Evolutionary conservation across 306 rosid genomes (phyloP).

Genomic region (Amphicarpaea edgeworthii): DNA sequence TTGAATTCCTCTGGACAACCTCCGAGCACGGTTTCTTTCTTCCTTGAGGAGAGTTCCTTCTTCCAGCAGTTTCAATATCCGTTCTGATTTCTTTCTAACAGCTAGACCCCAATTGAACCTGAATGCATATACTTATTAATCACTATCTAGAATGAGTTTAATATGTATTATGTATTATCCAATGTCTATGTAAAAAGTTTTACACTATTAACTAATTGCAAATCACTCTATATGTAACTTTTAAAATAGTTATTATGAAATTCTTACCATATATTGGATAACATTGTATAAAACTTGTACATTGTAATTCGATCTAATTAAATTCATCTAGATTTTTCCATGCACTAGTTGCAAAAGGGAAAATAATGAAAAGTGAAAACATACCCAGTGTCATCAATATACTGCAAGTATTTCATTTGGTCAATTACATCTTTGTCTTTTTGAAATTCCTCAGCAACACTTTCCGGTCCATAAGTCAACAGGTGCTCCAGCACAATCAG

Average conservation of each 20-base stretch:
- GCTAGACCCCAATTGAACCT: constrained; percentile 86
- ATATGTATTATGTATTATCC: background rate
- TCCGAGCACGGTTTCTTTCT: constrained; percentile 74
- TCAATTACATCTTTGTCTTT: constrained; percentile 59
- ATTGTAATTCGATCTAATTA: background rate
- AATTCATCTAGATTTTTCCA: background rate
- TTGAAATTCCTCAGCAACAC: constrained; percentile 71
- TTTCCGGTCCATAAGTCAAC: constrained; percentile 85
- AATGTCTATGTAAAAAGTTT: too few relatives aligned
- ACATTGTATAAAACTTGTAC: too few relatives aligned
- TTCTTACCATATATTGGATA: too few relatives aligned
- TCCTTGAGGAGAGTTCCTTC: constrained; percentile 60
- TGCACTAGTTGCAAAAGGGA: background rate
- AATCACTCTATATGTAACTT: background rate
- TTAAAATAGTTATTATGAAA: too few relatives aligned
- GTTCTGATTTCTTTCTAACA: constrained; percentile 67
- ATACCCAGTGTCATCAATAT: constrained; percentile 74
- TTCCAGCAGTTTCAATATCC: constrained; percentile 62
- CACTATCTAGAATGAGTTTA: background rate
- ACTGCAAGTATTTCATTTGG: constrained; percentile 65
- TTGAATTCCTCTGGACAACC: constrained; percentile 67
- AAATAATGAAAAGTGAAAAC: constrained; percentile 2
- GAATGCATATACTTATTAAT: constrained; percentile 35
- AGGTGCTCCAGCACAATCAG: constrained; percentile 69
- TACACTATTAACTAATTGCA: background rate